A percentile compares a stretch with the other conserved stretches of the same genome.
phyloP scores from a whole-genome alignment of 1,284 basidiomycete species.

The Caloboletus firmus region DNA sequence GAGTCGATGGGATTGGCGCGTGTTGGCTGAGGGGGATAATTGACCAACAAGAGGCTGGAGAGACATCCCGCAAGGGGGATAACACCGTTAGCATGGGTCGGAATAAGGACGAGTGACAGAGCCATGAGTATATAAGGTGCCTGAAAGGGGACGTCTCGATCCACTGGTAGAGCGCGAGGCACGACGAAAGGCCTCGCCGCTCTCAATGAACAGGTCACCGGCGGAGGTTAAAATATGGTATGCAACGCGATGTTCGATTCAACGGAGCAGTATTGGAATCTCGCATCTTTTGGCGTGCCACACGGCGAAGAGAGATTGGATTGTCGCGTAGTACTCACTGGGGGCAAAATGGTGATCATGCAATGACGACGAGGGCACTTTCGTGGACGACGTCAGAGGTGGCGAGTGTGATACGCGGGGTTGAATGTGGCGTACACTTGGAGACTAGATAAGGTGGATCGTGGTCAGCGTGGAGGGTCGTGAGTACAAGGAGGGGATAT shows the following conservation, averaged over 20 bases:
- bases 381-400: conserved; percentile 21
- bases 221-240: conserved; percentile 14
- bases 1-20: conserved; percentile 24
- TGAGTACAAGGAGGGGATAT: conserved; percentile 39
- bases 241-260: conserved; percentile 10
- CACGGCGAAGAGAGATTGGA: neutral
- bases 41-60: conserved; percentile 46
- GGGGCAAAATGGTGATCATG: conserved; percentile 25
- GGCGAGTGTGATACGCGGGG: conserved; percentile 10
- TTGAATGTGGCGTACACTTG: conserved; percentile 34
- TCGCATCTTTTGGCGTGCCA: conserved; percentile 4
- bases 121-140: conserved; percentile 16
- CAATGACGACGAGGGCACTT: conserved; percentile 28
- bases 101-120: conserved; percentile 6
- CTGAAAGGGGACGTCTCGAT: neutral
- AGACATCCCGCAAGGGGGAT: conserved; percentile 14
- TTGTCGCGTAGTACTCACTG: conserved; percentile 20
- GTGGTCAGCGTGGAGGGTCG: conserved; percentile 59
- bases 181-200: neutral
- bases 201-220: conserved; percentile 8
- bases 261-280: conserved; percentile 1
- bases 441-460: conserved; percentile 38
- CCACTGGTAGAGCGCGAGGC: neutral
- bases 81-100: conserved; percentile 20
- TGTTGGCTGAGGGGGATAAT: conserved; percentile 42